These are phyloP conservation scores for Psidium friedrichsthalianum DNA, from an alignment of 345 rosid species.

Conservation along the genomic window DNA sequence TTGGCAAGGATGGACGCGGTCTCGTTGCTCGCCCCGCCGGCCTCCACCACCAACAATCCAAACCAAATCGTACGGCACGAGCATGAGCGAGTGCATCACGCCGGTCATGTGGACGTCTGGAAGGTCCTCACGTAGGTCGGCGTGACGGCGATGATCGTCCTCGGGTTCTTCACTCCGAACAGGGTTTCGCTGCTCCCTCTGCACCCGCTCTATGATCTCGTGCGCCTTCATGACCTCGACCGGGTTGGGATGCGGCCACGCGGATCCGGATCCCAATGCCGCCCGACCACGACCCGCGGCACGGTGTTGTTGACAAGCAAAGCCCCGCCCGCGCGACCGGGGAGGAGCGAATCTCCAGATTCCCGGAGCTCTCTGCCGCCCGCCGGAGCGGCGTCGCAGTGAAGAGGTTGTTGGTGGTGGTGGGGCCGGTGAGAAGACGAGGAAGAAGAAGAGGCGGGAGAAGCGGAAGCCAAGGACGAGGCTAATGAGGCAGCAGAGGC, in stretches of 20 bases:
- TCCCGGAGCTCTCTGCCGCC: constrained; percentile 9
- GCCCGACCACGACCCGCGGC: constrained; percentile 83
- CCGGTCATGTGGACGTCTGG: constrained; percentile 86
- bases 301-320: constrained; percentile 16
- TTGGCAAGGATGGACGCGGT: constrained; percentile 54
- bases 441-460: constrained; percentile 84
- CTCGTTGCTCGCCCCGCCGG: constrained; percentile 76
- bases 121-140: constrained; percentile 95
- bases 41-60: constrained; percentile 99
- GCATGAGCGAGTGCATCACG: constrained; percentile 87
- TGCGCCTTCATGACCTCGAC: constrained; percentile 91
- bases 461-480: constrained; percentile 87
- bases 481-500: constrained; percentile 77
- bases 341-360: constrained; percentile 6
- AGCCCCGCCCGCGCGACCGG: constrained; percentile 11
- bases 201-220: constrained; percentile 76
- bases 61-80: constrained; percentile 71
- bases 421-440: constrained; percentile 55
- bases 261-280: constrained; percentile 99
- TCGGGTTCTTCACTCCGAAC: constrained; percentile 63
- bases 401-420: constrained; percentile 29
- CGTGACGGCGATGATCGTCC: constrained; percentile 60
- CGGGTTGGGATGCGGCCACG: constrained; percentile 98
- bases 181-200: constrained; percentile 72
- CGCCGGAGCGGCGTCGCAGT: constrained; percentile 45